Evolutionary conservation across 495 filamentous ascomycete species (phyloP).

Genomic region (Apiosordaria backusii): DNA sequence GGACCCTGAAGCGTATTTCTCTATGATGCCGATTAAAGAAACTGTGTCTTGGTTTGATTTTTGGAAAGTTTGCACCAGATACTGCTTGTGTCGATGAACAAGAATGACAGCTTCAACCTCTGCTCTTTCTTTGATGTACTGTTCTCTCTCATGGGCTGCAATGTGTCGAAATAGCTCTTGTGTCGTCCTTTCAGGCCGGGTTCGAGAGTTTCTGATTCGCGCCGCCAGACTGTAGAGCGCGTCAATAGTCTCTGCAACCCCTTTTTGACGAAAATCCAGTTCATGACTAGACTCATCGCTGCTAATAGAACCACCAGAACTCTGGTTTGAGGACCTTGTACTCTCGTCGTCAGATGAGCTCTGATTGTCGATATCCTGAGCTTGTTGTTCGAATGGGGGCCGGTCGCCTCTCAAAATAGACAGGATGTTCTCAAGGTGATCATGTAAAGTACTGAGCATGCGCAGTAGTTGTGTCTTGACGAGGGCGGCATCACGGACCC

Average conservation of each 20-base stretch:
- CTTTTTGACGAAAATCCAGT: constrained; percentile 11
- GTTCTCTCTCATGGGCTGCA: background rate
- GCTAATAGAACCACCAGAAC: background rate
- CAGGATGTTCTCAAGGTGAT: constrained; percentile 1
- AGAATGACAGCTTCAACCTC: constrained; percentile 1
- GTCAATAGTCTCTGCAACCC: background rate
- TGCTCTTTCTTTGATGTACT: constrained; percentile 11
- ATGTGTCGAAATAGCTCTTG: constrained; percentile 3
- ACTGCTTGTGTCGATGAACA: background rate
- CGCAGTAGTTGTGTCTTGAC: constrained; percentile 4
- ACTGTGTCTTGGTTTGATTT: background rate
- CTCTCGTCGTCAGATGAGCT: background rate
- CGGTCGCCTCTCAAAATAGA: background rate
- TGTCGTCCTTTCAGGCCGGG: constrained; percentile 3
- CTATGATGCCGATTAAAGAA: background rate
- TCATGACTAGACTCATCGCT: background rate
- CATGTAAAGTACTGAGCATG: background rate
- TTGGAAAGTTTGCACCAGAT: background rate
- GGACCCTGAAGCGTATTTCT: constrained; percentile 8
- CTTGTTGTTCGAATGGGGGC: background rate
- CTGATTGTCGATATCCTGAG: background rate
- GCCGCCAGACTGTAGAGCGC: constrained; percentile 9
- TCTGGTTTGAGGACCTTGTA: background rate
- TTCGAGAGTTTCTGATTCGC: constrained; percentile 4
- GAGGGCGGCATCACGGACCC: constrained; percentile 16